Evolutionary conservation across 495 filamentous ascomycete genomes (phyloP).

Genomic region (Aspergillus funiculosus): DNA sequence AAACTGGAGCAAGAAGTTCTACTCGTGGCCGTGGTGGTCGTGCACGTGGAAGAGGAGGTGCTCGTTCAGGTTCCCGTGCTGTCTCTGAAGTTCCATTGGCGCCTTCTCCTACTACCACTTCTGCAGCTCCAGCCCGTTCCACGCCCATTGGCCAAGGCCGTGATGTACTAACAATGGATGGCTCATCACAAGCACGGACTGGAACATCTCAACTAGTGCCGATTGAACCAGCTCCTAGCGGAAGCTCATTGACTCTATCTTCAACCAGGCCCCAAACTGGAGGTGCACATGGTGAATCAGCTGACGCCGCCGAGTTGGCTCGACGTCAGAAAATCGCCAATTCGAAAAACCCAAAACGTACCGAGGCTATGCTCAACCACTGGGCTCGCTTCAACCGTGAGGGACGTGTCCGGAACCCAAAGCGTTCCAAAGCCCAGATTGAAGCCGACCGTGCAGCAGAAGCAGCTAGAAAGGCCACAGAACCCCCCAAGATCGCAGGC

Average conservation of each 20-base stretch:
- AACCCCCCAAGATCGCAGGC: slow-evolving; percentile 22
- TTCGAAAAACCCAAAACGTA: slow-evolving; percentile 46
- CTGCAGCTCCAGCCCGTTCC: not conserved
- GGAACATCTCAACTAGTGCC: slow-evolving; percentile 17
- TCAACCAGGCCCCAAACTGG: slow-evolving; percentile 3
- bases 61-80: slow-evolving; percentile 23
- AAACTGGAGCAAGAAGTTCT: slow-evolving; percentile 25
- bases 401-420: slow-evolving; percentile 41
- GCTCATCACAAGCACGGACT: slow-evolving; percentile 14
- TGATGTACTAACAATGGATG: too few relatives aligned
- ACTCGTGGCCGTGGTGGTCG: slow-evolving; percentile 46
- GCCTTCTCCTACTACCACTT: slow-evolving; percentile 2
- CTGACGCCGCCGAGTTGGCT: slow-evolving; percentile 32
- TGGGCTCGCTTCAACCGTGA: slow-evolving; percentile 43
- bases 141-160: too few relatives aligned
- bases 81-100: slow-evolving; percentile 22
- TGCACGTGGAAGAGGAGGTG: slow-evolving; percentile 47
- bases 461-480: slow-evolving; percentile 21
- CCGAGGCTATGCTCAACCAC: slow-evolving; percentile 46
- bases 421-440: slow-evolving; percentile 45
- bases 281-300: slow-evolving; percentile 12
- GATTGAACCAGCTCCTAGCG: slow-evolving; percentile 22
- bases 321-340: slow-evolving; percentile 38
- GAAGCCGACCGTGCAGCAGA: slow-evolving; percentile 35
- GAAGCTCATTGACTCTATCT: slow-evolving; percentile 2